These are phyloP conservation scores for Leccinum pellstonianum DNA, from an alignment of 768 basidiomycete species.

Conservation along the genomic window DNA sequence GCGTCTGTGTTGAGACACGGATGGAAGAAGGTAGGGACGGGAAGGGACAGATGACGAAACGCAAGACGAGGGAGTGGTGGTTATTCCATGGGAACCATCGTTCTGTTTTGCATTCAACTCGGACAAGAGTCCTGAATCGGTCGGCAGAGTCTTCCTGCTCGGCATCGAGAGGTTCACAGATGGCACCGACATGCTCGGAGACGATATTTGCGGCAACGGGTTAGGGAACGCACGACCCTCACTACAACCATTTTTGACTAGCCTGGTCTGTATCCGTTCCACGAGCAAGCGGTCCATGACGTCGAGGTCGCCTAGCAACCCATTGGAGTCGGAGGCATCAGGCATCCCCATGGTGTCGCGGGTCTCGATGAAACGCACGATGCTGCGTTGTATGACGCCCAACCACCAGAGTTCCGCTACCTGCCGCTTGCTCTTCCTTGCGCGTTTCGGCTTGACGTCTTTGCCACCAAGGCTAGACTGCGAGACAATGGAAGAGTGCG, in stretches of 20 bases:
- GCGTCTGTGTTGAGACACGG: constrained; percentile 12
- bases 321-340: constrained; percentile 4
- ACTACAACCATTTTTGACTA: constrained; percentile 34
- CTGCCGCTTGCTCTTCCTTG: constrained; percentile 32
- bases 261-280: constrained; percentile 32
- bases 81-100: not conserved
- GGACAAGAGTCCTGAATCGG: constrained; percentile 1
- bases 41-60: constrained; percentile 8
- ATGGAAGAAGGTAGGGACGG: not conserved
- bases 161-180: constrained; percentile 19
- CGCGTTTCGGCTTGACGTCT: constrained; percentile 30
- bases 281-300: constrained; percentile 35
- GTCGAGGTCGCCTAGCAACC: constrained; percentile 10
- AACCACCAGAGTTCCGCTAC: constrained; percentile 38
- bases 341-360: constrained; percentile 7
- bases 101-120: constrained; percentile 1
- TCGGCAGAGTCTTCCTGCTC: constrained; percentile 4
- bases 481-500: constrained; percentile 30
- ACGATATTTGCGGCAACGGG: constrained; percentile 23
- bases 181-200: constrained; percentile 24
- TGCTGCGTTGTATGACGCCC: constrained; percentile 37
- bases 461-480: constrained; percentile 14
- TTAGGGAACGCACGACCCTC: constrained; percentile 21
- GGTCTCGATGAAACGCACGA: constrained; percentile 25
- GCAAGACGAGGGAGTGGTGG: not conserved